Evolutionary conservation across 306 rosid species (phyloP).

Genomic region (Psophocarpus tetragonolobus): DNA sequence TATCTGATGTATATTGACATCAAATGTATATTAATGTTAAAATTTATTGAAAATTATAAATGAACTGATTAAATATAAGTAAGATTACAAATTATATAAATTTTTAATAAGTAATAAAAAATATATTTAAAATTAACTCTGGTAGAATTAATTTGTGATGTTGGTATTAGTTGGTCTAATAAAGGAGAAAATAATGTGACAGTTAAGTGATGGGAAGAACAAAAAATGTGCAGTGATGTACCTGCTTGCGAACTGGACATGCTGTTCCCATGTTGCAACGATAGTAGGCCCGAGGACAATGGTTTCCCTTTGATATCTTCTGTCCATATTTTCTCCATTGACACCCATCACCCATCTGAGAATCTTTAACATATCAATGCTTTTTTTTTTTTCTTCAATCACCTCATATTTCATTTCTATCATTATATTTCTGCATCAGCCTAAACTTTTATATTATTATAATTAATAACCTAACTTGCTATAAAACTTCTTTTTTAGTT

Average conservation of each 20-base stretch:
- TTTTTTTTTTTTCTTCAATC: neutral
- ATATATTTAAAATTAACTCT: too few relatives aligned
- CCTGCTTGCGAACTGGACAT: constrained; percentile 61
- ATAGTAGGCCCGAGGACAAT: constrained; percentile 51
- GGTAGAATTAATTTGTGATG: too few relatives aligned
- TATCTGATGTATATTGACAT: too few relatives aligned
- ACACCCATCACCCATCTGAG: constrained; percentile 52
- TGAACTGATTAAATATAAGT: too few relatives aligned
- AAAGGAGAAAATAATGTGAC: too few relatives aligned
- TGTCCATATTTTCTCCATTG: constrained; percentile 60
- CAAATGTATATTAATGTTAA: too few relatives aligned
- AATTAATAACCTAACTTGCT: neutral
- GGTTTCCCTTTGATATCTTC: constrained; percentile 48
- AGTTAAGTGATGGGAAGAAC: neutral
- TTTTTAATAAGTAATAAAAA: too few relatives aligned
- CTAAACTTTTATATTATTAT: neutral
- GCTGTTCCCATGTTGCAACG: constrained; percentile 52
- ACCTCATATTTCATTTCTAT: neutral
- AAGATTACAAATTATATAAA: too few relatives aligned
- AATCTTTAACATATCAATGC: neutral
- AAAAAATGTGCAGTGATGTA: neutral
- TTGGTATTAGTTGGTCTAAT: too few relatives aligned
- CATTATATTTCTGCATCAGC: neutral
- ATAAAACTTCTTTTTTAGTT: neutral
- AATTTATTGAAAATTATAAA: too few relatives aligned